phyloP scores from a whole-genome alignment of 2,329 filamentous ascomycete species.

The Ophiostoma novo-ulmi region DNA sequence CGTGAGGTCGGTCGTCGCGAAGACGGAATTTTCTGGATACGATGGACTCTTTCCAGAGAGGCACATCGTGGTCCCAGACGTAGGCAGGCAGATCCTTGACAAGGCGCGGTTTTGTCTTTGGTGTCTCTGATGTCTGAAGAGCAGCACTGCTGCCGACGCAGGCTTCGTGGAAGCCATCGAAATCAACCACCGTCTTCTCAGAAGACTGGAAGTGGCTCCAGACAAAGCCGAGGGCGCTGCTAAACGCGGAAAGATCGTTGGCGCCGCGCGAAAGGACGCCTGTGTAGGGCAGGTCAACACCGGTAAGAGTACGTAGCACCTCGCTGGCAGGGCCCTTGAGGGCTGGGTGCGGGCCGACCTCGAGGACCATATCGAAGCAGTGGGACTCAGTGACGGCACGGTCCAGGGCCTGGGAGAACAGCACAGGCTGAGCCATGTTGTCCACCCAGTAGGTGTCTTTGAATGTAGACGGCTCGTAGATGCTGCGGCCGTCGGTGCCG shows the following conservation, averaged over 20 bases:
- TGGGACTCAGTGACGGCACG: conserved; percentile 20
- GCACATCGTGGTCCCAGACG: conserved; percentile 27
- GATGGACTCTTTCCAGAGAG: conserved; percentile 28
- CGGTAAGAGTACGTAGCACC: conserved; percentile 29
- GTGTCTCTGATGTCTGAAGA: neutral
- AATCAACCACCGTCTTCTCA: conserved; percentile 21
- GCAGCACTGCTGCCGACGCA: conserved; percentile 19
- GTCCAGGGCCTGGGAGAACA: conserved; percentile 30
- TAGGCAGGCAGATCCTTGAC: conserved; percentile 27
- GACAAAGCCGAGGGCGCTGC: conserved; percentile 21
- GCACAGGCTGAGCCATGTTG: conserved; percentile 34
- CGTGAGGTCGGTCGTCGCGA: conserved; percentile 31
- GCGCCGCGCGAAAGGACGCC: conserved; percentile 22
- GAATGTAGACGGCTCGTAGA: conserved; percentile 21
- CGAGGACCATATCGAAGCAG: conserved; percentile 28
- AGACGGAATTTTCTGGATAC: conserved; percentile 33
- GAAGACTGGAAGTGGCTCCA: conserved; percentile 23
- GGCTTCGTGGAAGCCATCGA: conserved; percentile 24
- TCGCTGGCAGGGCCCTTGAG: conserved; percentile 28
- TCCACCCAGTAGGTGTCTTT: conserved; percentile 33
- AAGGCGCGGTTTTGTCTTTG: conserved; percentile 17
- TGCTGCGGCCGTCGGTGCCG: conserved; percentile 26
- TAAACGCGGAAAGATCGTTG: conserved; percentile 24
- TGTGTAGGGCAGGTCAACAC: conserved; percentile 22
- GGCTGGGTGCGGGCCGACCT: conserved; percentile 33